Percentiles rank a stretch among this genome's conserved stretches.
phyloP scores from a whole-genome alignment of 164 flowering plant species.

The Taxillus chinensis region DNA sequence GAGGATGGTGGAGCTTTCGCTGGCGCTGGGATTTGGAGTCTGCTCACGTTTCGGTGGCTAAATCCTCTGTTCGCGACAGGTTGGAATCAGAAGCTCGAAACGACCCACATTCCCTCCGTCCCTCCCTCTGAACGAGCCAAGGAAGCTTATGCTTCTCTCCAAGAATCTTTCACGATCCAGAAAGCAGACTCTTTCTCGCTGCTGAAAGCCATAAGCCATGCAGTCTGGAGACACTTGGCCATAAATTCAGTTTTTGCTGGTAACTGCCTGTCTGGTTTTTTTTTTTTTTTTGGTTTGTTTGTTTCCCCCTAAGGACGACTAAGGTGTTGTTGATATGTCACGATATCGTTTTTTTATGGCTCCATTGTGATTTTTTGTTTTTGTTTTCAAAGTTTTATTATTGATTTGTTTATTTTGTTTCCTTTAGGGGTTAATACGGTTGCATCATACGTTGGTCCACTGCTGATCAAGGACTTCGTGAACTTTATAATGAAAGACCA shows the following conservation, averaged over 20 bases:
- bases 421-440: slow-evolving; percentile 63
- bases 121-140: slow-evolving; percentile 55
- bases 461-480: slow-evolving; percentile 59
- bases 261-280: slow-evolving; percentile 7
- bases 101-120: slow-evolving; percentile 43
- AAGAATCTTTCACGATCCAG: slow-evolving; percentile 35
- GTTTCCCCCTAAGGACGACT: too few relatives aligned
- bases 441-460: slow-evolving; percentile 72
- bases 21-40: slow-evolving; percentile 56
- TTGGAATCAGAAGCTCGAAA: slow-evolving; percentile 35
- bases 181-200: slow-evolving; percentile 28
- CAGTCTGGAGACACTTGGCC: slow-evolving; percentile 46
- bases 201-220: slow-evolving; percentile 31
- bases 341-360: too few relatives aligned
- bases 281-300: too few relatives aligned
- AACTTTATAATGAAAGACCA: slow-evolving; percentile 35
- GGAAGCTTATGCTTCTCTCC: slow-evolving; percentile 33
- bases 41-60: slow-evolving; percentile 55
- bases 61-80: slow-evolving; percentile 57
- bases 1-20: slow-evolving; percentile 15
- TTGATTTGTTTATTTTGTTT: slow-evolving; percentile 5
- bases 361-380: slow-evolving; percentile 1
- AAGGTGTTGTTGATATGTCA: too few relatives aligned
- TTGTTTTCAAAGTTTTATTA: too few relatives aligned
- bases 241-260: slow-evolving; percentile 72